These are phyloP conservation scores for Periglandula ipomoeae DNA, from an alignment of 2,329 filamentous ascomycete genomes.

Conservation along the genomic window DNA sequence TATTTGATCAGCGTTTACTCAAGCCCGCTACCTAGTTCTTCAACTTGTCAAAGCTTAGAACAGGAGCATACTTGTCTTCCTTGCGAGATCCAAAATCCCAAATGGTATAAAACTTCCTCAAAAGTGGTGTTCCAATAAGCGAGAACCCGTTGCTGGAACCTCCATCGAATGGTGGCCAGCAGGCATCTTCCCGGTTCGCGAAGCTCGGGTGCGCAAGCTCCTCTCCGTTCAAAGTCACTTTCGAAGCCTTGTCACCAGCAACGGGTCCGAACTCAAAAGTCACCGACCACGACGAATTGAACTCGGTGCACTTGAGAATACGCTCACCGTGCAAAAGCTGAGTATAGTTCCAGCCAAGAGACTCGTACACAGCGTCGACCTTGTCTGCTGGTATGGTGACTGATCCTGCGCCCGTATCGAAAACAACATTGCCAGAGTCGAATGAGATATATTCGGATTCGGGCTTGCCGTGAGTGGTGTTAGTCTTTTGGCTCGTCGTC, in stretches of 20 bases:
- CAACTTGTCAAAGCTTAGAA: constrained; percentile 15
- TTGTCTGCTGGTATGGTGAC: constrained; percentile 17
- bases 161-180: constrained; percentile 25
- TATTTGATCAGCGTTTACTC: background rate
- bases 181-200: constrained; percentile 22
- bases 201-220: constrained; percentile 23
- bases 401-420: constrained; percentile 23
- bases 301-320: constrained; percentile 25
- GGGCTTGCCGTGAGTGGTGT: constrained; percentile 1
- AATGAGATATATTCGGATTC: constrained; percentile 2
- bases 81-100: constrained; percentile 20
- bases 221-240: constrained; percentile 23
- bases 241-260: constrained; percentile 7
- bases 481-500: constrained; percentile 11
- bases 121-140: constrained; percentile 20
- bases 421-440: constrained; percentile 14
- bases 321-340: constrained; percentile 18
- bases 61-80: constrained; percentile 4
- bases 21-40: constrained; percentile 8
- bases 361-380: constrained; percentile 20
- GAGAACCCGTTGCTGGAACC: constrained; percentile 16
- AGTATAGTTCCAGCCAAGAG: constrained; percentile 26
- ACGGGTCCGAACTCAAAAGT: constrained; percentile 18
- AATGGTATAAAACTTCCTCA: constrained; percentile 24
- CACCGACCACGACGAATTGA: constrained; percentile 26